These are phyloP conservation scores for Xylaria acuta DNA, from an alignment of 495 filamentous ascomycete genomes.

Conservation along the genomic window DNA sequence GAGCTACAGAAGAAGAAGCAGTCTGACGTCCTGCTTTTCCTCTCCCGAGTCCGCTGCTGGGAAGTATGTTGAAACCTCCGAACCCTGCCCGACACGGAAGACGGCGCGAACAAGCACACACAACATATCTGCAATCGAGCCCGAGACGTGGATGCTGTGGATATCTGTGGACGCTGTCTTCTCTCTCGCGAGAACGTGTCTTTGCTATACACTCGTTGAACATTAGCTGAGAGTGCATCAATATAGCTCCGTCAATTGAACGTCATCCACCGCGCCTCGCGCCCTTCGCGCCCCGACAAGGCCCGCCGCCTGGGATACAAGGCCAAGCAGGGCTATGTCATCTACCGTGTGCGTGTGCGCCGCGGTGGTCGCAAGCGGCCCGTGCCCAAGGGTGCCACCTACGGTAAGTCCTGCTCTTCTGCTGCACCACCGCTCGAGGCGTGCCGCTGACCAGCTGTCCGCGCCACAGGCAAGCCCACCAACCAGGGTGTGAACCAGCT, in stretches of 20 bases:
- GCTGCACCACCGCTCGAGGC: background rate
- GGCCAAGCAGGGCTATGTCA: constrained; percentile 99
- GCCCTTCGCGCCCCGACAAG: constrained; percentile 98
- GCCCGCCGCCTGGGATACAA: constrained; percentile 99
- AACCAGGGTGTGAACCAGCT: constrained; percentile 99
- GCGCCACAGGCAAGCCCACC: constrained; percentile 87
- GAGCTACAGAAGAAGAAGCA: constrained; percentile 99
- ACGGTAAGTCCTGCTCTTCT: constrained; percentile 68
- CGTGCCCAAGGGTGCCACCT: constrained; percentile 96
- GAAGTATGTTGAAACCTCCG: constrained; percentile 82
- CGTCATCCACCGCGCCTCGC: constrained; percentile 98
- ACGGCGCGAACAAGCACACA: constrained; percentile 33
- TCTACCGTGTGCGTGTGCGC: constrained; percentile 98
- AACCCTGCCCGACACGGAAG: constrained; percentile 37
- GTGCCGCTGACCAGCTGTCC: constrained; percentile 28
- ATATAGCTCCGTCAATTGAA: constrained; percentile 99
- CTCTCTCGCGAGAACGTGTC: constrained; percentile 42
- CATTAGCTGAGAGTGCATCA: constrained; percentile 99
- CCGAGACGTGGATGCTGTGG: constrained; percentile 34
- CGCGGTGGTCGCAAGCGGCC: constrained; percentile 97
- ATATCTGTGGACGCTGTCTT: constrained; percentile 44
- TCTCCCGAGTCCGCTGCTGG: constrained; percentile 99
- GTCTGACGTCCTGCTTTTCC: constrained; percentile 98
- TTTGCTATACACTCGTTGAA: constrained; percentile 99
- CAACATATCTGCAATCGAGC: constrained; percentile 34